Evolutionary conservation across 371 early-diverging fungal species (phyloP), one percentile per base, ranked within the genome.

Genomic region (Mortierella sp.): DNA sequence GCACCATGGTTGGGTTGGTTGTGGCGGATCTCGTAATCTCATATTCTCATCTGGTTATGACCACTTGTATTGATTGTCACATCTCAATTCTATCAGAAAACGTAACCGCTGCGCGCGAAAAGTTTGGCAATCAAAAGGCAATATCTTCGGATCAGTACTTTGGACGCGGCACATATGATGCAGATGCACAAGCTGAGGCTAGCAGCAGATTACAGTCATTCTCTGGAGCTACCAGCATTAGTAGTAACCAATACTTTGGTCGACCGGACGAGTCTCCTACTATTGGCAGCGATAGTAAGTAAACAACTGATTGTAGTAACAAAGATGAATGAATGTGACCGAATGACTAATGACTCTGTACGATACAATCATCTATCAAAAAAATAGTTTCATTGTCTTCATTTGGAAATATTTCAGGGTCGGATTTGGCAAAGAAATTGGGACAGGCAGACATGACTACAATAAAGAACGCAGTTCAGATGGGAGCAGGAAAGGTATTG

Each of bases 131-230:
- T 64, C 94, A 94, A 24, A 94, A 93, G 70, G 90, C 91, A 41
- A 95, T 97, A 67, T 94, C 94, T 4, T 93, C 95, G 10, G 97
- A 96, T 72, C 94, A 96, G 85, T 97, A 92, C 84, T 97, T 97
- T 90, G 94, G 92, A 11, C 88, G 97, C 38, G 91, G 92, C 40
- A 83, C 86, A 21, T 94, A 92, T 63, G 91, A 91, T 76, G 86
- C 88, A 48, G 85, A 88, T 1, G 77, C 87, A 11, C 88, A 92
- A 13, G 88, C 90, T 13, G 93, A 93, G 63, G 89, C 92, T 21
- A 83, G 87, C 33, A 86, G 77, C 19, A 88, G 93, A n/a, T 84
- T 97, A 7, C 85, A 87, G 38, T 87, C 93, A 66, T 95, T 97
- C 74, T 81, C 88, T 28, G 92, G 92, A 15, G 91, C 93, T 6